Base-by-base conservation (phyloP, 345 rosid species). In the Syzygium jambos region DNA sequence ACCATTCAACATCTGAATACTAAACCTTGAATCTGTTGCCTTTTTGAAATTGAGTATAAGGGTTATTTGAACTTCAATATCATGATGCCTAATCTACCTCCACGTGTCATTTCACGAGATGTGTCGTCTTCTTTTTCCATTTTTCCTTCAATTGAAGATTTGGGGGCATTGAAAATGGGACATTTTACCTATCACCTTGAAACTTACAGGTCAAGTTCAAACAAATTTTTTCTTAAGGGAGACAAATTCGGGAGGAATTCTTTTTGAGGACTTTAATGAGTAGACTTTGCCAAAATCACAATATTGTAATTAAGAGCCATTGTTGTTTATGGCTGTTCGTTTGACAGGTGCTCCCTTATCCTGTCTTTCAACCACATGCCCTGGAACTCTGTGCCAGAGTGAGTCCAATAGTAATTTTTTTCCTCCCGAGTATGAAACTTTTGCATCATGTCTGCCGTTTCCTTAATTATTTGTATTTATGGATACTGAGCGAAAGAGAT, bases 331-430 rank as follows among this genome's bases (percentile, higher is more conserved):
- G 12, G 49, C 86, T 51, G 46, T 84, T 25, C 21, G 27, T 84
- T 84, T 84, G 68, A 68, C 95, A 97, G 98, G 94, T 84, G 68
- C 92, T 96, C 87, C 95, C 96, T 86, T 91, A 87, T 88, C 85
- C 85, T 82, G 93, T 93, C 41, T 97, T 95, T 89, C 96, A 96
- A 84, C 93, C 94, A 85, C 96, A 93, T 86, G 99, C 99, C 59
- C 88, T 97, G 93, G 99, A 97, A 90, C 94, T 97, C 25, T 97
- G 99, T 88, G 98, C 99, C 61, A 96, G 99, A 90, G 99, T 97
- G 89, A 94, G 98, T 91, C 38, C 54, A 29, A 54, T 15, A 86
- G 52, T n/a, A 38, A 52, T 61, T 85, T 49, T n/a, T 52, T 52
- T 49, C 78, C 52, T 11, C 52, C 51, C 55, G 51, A 41, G 27